Evolutionary conservation across 257 asterid species (phyloP), one percentile per base, ranked within the genome.

Genomic region (Gentiana straminea): DNA sequence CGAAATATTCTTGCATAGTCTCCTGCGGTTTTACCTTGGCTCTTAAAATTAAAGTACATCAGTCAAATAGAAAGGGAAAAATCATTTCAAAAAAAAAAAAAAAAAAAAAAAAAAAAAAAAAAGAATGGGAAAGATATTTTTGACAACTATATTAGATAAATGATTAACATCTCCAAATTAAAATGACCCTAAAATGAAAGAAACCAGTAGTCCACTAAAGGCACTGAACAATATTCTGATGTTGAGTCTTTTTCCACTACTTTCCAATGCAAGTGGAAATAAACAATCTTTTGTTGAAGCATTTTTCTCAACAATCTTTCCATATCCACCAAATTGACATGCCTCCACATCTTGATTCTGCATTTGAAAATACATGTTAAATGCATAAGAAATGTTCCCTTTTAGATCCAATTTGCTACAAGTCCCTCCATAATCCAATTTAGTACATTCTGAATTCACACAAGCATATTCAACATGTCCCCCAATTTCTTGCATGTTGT

Each of bases 341-440:
- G 66, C 35, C 2, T 5, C 33, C 3, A 44, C 57, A 5, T 65
- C 70, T 48, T 84, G 91, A 3, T 52, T 58, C 0, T 47, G 54
- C 32, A 56, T 48, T 54, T 84, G 94, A 34, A 71, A 84, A 4
- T 52, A 65, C 63, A 52, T 66, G 46, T 79, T 79, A 58, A 77
- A 82, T 4, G 85, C 85, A 52, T 77, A 84, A 3, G 87, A 84
- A 3, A 73, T 67, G 8, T 73, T 71, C 39, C 63, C 51, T 3
- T 1, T 5, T 4, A 4, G 36, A 47, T 51, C 51, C 24, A 81
- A 49, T 13, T 43, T 46, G 53, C 61, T 56, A 60, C 86, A 84
- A 0, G 84, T 68, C 7, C 73, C 80, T 3, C 88, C 91, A 1
- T 60, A 38, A 1, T 36, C 46, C 15, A 82, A 15, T 0, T 56